Base-by-base conservation (phyloP, 2,329 filamentous ascomycete species). In the Mollisia scopiformis region DNA sequence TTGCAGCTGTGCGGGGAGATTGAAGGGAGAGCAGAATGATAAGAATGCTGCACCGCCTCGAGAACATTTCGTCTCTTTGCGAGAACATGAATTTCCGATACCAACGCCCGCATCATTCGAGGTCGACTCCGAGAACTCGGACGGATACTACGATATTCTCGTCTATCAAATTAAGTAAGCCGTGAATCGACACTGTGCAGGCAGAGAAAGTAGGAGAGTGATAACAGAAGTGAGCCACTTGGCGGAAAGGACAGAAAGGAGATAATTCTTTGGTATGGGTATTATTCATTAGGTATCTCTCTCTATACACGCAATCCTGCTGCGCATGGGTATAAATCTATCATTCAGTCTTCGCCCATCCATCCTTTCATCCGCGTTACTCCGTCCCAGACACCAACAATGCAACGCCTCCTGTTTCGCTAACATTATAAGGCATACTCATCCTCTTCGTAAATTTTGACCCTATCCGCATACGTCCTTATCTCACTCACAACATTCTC, bases 401-500 rank as follows among this genome's bases (percentile, higher is more conserved):
- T 47, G 25, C 43, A 25, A 3, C 28, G 14, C 49, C 53, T 46
- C 51, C 35, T 43, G 28, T 27, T 28, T 49, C 49, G 28, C 25
- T 51, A 27, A 11, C 49, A 21, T 1, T 43, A 53, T 49, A 3
- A 61, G 60, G 51, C 69, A 70, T 61, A 71, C 39, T 66, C 49
- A 19, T 66, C 55, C 55, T 74, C 73, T 52, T 75, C 72, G 43
- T 55, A 68, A 30, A 98, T 88, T 77, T 91, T 88, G 27, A 97
- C 91, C 69, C 88, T 92, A 33, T 89, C 88, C 0, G 93, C 88
- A 75, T 97, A 97, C 70, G 92, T 84, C 35, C 76, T 78, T 63
- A 99, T 98, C 62, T 91, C 89, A 66, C 92, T 96, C 56, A 91
- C 83, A 23, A 96, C 86, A 50, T 84, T 87, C 63, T 96, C 87